Conservation (phyloP, 306 rosid genomes). For the Pterocarpus santalinus region DNA sequence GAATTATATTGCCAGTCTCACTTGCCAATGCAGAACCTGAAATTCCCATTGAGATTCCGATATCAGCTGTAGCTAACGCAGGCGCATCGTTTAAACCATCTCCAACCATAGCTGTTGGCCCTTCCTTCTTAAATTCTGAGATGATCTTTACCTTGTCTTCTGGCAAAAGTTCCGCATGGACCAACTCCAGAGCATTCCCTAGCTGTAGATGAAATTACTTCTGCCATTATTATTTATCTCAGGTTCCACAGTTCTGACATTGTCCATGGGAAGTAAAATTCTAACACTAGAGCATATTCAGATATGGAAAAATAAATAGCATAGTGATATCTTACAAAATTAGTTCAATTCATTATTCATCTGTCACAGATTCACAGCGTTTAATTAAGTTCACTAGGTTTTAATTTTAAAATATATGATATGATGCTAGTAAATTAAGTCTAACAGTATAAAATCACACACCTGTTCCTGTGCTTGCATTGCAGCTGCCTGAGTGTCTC, state of each 20-base stretch:
- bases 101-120: slow-evolving; percentile 89
- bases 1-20: slow-evolving; percentile 85
- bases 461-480: slow-evolving; percentile 87
- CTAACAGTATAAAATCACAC: not conserved
- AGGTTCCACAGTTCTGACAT: slow-evolving; percentile 25
- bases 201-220: slow-evolving; percentile 65
- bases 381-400: not conserved
- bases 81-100: slow-evolving; percentile 97
- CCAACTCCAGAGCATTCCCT: slow-evolving; percentile 66
- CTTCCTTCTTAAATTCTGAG: slow-evolving; percentile 70
- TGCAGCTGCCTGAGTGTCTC: slow-evolving; percentile 83
- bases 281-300: not conserved
- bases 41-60: slow-evolving; percentile 97
- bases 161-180: slow-evolving; percentile 91
- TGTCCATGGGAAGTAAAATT: slow-evolving; percentile 15
- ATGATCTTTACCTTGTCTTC: slow-evolving; percentile 82
- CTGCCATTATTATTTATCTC: slow-evolving; percentile 43
- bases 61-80: slow-evolving; percentile 89
- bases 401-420: slow-evolving; percentile 33
- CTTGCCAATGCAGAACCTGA: slow-evolving; percentile 94
- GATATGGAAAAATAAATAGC: not conserved
- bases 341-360: not conserved
- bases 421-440: not conserved
- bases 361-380: not conserved
- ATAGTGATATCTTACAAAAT: slow-evolving; percentile 12